Evolutionary conservation across 2,329 filamentous ascomycete genomes (phyloP).

Genomic region (Fusarium xyrophilum): DNA sequence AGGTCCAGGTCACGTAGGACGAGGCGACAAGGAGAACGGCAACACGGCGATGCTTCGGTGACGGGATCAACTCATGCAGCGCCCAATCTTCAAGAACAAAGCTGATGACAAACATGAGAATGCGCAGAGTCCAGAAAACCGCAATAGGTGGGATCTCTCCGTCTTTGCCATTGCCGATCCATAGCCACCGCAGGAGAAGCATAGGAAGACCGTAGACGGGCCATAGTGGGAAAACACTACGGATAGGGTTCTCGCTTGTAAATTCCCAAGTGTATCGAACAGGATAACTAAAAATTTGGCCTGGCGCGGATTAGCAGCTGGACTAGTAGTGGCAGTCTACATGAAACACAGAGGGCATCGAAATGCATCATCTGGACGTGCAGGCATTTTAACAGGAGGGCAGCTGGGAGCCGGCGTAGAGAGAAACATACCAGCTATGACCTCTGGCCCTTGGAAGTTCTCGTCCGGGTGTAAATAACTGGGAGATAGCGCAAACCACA

Average conservation of each 20-base stretch:
- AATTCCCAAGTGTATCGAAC: slow-evolving; percentile 96
- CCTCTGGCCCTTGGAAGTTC: slow-evolving; percentile 97
- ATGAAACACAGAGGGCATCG: neutral
- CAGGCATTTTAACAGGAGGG: neutral
- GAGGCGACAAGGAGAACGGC: slow-evolving; percentile 88
- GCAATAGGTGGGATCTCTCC: slow-evolving; percentile 80
- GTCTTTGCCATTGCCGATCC: slow-evolving; percentile 81
- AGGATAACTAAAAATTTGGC: slow-evolving; percentile 91
- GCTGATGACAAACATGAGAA: slow-evolving; percentile 92
- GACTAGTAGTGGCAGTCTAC: neutral
- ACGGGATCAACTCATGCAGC: slow-evolving; percentile 85
- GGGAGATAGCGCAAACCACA: slow-evolving; percentile 92
- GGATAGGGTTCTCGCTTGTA: slow-evolving; percentile 83
- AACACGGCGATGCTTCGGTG: slow-evolving; percentile 72
- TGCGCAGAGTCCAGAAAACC: slow-evolving; percentile 87
- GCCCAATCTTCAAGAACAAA: slow-evolving; percentile 99
- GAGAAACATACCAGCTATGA: slow-evolving; percentile 80
- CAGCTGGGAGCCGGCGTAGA: neutral
- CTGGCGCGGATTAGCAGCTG: slow-evolving; percentile 54
- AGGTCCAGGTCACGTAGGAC: slow-evolving; percentile 98
- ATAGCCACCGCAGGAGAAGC: slow-evolving; percentile 90
- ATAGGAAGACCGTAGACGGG: slow-evolving; percentile 93
- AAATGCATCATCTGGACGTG: too few species aligned
- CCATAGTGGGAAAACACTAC: slow-evolving; percentile 97
- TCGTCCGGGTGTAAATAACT: slow-evolving; percentile 99